These are phyloP conservation scores for Cadophora luteo-olivacea DNA, from an alignment of 2,329 filamentous ascomycete genomes.

Conservation along the genomic window DNA sequence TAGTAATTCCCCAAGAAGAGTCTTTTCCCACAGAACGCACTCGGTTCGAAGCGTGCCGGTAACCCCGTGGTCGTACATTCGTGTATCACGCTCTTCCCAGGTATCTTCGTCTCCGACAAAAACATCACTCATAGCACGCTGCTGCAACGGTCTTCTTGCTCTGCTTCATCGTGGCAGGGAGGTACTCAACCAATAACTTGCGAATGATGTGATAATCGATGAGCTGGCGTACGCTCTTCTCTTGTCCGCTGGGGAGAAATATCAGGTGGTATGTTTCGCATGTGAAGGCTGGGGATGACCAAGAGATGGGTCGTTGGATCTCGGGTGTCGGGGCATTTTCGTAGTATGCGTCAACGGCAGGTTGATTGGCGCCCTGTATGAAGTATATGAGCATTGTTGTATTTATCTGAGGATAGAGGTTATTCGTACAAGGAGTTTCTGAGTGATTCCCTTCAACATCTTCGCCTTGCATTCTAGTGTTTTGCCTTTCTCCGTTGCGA, in stretches of 20 bases:
- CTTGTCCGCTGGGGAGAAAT: slow-evolving; percentile 59
- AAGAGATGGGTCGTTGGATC: slow-evolving; percentile 52
- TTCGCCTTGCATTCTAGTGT: slow-evolving; percentile 55
- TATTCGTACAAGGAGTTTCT: slow-evolving; percentile 53
- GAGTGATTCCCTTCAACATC: slow-evolving; percentile 56
- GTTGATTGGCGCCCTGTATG: slow-evolving; percentile 55
- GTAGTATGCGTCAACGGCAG: slow-evolving; percentile 51
- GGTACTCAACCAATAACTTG: slow-evolving; percentile 52
- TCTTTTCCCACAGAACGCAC: slow-evolving; percentile 56
- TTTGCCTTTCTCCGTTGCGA: slow-evolving; percentile 58
- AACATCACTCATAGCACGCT: slow-evolving; percentile 60
- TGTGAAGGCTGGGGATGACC: slow-evolving; percentile 52
- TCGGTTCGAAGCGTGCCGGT: slow-evolving; percentile 55
- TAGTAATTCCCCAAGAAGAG: slow-evolving; percentile 60
- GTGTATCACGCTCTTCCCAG: slow-evolving; percentile 54
- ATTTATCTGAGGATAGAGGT: not conserved
- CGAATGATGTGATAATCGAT: slow-evolving; percentile 56
- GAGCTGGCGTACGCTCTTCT: slow-evolving; percentile 57
- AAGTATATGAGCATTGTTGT: slow-evolving; percentile 55
- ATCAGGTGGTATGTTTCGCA: slow-evolving; percentile 55
- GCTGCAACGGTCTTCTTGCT: slow-evolving; percentile 53
- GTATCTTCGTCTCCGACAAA: slow-evolving; percentile 51
- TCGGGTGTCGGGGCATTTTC: slow-evolving; percentile 51
- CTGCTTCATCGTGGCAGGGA: slow-evolving; percentile 54
- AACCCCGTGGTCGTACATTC: slow-evolving; percentile 56